Percentiles rank a stretch among this genome's conserved stretches.
These are phyloP conservation scores for Pleurostoma richardsiae DNA, from an alignment of 2,329 filamentous ascomycete genomes.

Conservation along the genomic window DNA sequence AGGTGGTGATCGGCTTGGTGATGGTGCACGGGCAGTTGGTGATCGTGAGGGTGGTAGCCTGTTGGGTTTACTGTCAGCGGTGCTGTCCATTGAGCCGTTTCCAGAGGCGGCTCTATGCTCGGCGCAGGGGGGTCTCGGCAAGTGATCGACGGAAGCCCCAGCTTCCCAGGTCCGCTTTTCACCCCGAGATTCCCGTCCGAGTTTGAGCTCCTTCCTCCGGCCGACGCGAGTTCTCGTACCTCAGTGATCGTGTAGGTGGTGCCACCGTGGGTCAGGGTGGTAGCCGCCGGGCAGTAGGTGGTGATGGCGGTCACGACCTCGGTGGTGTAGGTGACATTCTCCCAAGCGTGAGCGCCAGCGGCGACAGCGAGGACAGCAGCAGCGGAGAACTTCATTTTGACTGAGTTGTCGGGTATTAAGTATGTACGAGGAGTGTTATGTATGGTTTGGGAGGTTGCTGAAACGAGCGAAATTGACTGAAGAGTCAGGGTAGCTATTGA, in stretches of 20 bases:
- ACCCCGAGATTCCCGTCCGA: neutral
- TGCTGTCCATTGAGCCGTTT: conserved; percentile 7
- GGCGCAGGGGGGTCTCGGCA: neutral
- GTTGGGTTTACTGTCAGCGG: conserved; percentile 7
- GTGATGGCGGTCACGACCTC: conserved; percentile 61
- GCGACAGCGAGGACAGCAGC: conserved; percentile 47
- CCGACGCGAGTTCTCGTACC: conserved; percentile 29
- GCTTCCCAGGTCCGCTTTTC: no score
- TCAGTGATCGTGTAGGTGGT: conserved; percentile 66
- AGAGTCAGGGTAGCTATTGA: conserved; percentile 43
- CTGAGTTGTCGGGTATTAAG: conserved; percentile 40
- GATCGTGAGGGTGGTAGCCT: conserved; percentile 67
- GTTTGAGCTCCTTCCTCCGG: neutral
- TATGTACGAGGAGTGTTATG: conserved; percentile 23
- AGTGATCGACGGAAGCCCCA: no score
- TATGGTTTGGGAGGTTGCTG: conserved; percentile 17
- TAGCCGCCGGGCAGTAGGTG: conserved; percentile 69
- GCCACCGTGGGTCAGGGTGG: conserved; percentile 56
- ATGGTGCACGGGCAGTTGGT: conserved; percentile 68
- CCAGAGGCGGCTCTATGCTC: neutral
- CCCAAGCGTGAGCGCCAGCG: conserved; percentile 35
- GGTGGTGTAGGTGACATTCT: conserved; percentile 54
- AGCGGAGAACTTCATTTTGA: conserved; percentile 62
- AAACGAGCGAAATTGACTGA: conserved; percentile 57
- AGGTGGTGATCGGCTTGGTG: conserved; percentile 52